phyloP scores from a whole-genome alignment of 768 basidiomycete genomes.

The Sarcomyxa edulis region DNA sequence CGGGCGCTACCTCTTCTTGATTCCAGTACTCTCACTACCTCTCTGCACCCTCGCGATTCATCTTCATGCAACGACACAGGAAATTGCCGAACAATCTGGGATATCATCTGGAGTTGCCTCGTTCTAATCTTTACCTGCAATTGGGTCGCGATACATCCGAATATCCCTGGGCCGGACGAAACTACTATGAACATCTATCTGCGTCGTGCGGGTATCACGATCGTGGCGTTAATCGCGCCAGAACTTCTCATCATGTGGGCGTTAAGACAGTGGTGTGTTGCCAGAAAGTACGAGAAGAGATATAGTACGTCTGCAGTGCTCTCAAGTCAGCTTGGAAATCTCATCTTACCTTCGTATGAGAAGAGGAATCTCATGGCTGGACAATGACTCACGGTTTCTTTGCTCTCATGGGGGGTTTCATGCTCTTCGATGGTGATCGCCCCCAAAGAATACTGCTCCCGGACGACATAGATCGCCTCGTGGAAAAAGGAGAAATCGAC shows the following conservation, averaged over 20 bases:
- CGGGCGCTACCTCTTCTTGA: too few relatives aligned
- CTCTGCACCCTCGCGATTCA: too few relatives aligned
- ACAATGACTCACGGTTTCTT: conserved; percentile 21
- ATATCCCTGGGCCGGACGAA: conserved; percentile 17
- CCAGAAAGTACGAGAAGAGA: conserved; percentile 1
- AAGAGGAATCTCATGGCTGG: conserved; percentile 8
- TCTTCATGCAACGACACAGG: background rate
- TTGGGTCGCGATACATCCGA: conserved; percentile 24
- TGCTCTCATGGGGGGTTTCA: conserved; percentile 21
- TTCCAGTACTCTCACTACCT: too few relatives aligned
- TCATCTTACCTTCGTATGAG: background rate
- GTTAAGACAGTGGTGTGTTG: conserved; percentile 16
- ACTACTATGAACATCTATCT: background rate
- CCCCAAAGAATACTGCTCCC: background rate
- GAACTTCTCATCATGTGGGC: conserved; percentile 23
- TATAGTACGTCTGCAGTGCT: background rate
- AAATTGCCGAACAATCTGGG: conserved; percentile 9
- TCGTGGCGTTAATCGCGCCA: conserved; percentile 18
- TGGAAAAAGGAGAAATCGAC: background rate
- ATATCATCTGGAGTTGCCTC: conserved; percentile 22
- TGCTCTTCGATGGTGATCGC: conserved; percentile 3
- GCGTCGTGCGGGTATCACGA: conserved; percentile 12
- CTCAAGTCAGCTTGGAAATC: background rate
- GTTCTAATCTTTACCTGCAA: conserved; percentile 21
- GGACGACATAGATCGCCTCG: background rate